Conservation (phyloP, 2,329 filamentous ascomycete species). For the Hypomyces perniciosus region DNA sequence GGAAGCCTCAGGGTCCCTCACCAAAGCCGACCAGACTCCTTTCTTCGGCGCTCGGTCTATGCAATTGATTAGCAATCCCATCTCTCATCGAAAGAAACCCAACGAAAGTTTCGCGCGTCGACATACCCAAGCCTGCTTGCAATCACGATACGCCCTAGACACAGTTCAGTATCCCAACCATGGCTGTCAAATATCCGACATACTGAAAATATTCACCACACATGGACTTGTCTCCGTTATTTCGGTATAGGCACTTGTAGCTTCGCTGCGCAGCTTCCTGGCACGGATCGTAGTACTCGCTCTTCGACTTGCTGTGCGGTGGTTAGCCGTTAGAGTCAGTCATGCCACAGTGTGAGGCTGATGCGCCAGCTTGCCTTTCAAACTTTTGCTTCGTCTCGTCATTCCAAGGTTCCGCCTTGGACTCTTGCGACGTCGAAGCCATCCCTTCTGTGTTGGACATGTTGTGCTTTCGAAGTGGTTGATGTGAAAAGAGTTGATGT, state of each 20-base stretch:
- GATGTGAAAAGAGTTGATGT: not conserved
- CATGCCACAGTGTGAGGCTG: not conserved
- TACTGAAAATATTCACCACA: slow-evolving; percentile 95
- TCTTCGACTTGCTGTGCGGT: slow-evolving; percentile 66
- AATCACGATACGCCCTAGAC: slow-evolving; percentile 79
- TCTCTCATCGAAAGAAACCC: not conserved
- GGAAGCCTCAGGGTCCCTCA: not conserved
- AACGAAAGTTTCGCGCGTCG: too few relatives aligned
- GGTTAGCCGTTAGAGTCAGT: not conserved
- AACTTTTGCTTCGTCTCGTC: slow-evolving; percentile 59
- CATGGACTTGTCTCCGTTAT: slow-evolving; percentile 81
- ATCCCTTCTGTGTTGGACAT: slow-evolving; percentile 8
- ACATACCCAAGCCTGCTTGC: slow-evolving; percentile 87
- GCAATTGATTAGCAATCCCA: not conserved
- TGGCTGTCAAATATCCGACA: slow-evolving; percentile 27
- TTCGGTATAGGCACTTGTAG: slow-evolving; percentile 81
- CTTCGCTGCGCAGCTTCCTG: slow-evolving; percentile 84
- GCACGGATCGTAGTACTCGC: slow-evolving; percentile 91
- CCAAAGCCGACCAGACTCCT: slow-evolving; percentile 18
- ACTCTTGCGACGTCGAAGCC: slow-evolving; percentile 17
- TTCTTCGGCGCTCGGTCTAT: slow-evolving; percentile 18
- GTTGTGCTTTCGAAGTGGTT: not conserved
- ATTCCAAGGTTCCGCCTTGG: slow-evolving; percentile 43
- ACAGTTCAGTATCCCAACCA: slow-evolving; percentile 15
- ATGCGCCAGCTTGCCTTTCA: slow-evolving; percentile 45